Base-by-base conservation (phyloP, 2,329 filamentous ascomycete species). In the Beauveria sp. region DNA sequence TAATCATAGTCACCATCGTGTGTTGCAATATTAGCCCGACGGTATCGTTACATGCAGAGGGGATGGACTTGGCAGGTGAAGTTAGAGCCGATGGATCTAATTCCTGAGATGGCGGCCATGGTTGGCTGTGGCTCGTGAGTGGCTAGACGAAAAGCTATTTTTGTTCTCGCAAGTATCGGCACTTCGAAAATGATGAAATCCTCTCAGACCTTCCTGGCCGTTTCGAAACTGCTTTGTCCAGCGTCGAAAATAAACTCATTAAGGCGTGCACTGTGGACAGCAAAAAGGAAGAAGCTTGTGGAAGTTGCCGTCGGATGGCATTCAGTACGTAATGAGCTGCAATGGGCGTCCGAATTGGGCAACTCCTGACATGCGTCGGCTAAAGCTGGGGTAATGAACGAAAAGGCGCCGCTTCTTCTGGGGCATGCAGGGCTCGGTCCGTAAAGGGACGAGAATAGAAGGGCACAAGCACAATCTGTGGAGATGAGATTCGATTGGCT, bases 291-390 rank as follows among this genome's bases (percentile, higher is more conserved):
- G 14, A 30, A 34, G 20, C n/a, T 47, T 28, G 26, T 60, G 40
- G 28, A 38, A 53, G 46, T 47, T 60, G 49, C 28, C 26, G 57
- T 53, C 12, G 14, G 46, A 28, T 60, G 46, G 20, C 30, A 58
- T 34, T 14, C 28, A 53, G 58, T 60, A 60, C 58, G 58, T 60
- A 53, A 60, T 60, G 58, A 60, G 58, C 58, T 46, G 58, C 49
- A 46, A 40, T 14, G 9, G n/a, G 14, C 40, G 58, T 60, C 49
- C 49, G n/a, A 53, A 60, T 60, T 18, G 26, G 57, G 47, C 47
- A 59, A 59, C 47, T 59, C 57, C 46, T 42, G 56, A 28, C 46
- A 43, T 46, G 38, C 10, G 30, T 52, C 57, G 57, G 57, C 38
- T 52, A 59, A 59, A 59, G 57, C 57, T 59, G 57, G 57, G 57